Percentiles rank a stretch among this genome's conserved stretches.
Evolutionary conservation across 495 filamentous ascomycete species (phyloP).

Genomic region (Aspergillus conjunctus): DNA sequence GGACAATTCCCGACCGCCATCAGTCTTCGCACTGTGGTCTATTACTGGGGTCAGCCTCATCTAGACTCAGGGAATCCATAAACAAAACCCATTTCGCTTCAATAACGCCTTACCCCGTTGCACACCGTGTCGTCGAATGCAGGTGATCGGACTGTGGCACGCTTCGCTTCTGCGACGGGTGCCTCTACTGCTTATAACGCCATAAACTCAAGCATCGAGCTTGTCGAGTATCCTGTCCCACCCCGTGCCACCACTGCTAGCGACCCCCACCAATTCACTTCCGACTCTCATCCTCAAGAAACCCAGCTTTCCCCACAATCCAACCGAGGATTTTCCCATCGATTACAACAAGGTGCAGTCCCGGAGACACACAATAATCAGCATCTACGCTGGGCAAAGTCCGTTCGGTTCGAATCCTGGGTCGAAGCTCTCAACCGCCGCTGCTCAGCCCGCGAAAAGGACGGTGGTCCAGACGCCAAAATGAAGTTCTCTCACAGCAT

Average conservation of each 20-base stretch:
- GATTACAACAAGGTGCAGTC: background rate
- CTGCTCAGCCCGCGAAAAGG: slow-evolving; percentile 21
- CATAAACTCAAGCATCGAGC: slow-evolving; percentile 32
- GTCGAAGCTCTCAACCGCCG: slow-evolving; percentile 39
- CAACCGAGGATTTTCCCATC: background rate
- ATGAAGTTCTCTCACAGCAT: slow-evolving; percentile 99
- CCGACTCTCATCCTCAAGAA: slow-evolving; percentile 9
- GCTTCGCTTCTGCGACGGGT: slow-evolving; percentile 35
- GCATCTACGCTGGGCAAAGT: slow-evolving; percentile 17
- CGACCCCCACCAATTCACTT: slow-evolving; percentile 5
- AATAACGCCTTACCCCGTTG: slow-evolving; percentile 1
- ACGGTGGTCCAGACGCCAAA: slow-evolving; percentile 57
- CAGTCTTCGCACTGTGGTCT: background rate
- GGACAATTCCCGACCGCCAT: background rate
- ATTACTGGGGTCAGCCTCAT: background rate
- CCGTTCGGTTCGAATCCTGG: slow-evolving; percentile 41
- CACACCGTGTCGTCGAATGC: slow-evolving; percentile 37
- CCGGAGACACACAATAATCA: background rate
- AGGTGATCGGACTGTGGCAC: slow-evolving; percentile 28
- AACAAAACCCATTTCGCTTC: background rate
- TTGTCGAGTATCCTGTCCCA: slow-evolving; percentile 38
- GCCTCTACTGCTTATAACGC: slow-evolving; percentile 25
- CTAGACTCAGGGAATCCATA: background rate
- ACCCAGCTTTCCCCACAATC: background rate
- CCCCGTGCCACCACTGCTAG: slow-evolving; percentile 14